These are phyloP conservation scores for Leucocoprinus leucothites DNA, from an alignment of 768 basidiomycete genomes.

Conservation along the genomic window DNA sequence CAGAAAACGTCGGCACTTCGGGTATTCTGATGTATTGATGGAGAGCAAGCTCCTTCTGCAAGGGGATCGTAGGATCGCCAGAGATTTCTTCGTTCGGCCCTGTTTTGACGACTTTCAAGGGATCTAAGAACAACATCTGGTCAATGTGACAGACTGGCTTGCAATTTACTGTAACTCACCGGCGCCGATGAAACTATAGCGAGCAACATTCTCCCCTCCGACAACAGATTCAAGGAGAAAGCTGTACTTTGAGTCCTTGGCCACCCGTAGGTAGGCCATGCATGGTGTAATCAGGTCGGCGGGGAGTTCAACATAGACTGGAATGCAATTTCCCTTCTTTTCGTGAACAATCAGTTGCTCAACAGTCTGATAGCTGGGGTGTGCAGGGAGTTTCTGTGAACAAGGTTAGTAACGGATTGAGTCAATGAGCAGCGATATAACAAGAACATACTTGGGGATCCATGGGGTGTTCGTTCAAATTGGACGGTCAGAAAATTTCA, in stretches of 20 bases:
- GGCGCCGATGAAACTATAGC: constrained; percentile 96
- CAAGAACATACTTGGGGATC: constrained; percentile 44
- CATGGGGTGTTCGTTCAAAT: constrained; percentile 25
- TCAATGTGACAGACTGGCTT: not conserved
- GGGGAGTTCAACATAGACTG: constrained; percentile 88
- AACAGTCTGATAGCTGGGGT: constrained; percentile 70
- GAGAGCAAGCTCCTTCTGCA: constrained; percentile 82
- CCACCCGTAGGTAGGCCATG: constrained; percentile 91
- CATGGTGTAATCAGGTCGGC: constrained; percentile 97
- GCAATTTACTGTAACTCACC: constrained; percentile 46
- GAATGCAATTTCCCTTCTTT: constrained; percentile 89
- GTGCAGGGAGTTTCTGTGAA: constrained; percentile 59
- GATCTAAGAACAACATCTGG: constrained; percentile 55
- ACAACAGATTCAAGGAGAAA: constrained; percentile 94
- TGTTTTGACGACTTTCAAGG: constrained; percentile 86
- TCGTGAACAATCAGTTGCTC: constrained; percentile 77
- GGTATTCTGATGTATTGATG: constrained; percentile 92
- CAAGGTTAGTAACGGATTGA: constrained; percentile 5
- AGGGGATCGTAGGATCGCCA: constrained; percentile 83
- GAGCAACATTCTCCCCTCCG: constrained; percentile 84
- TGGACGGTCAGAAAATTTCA: not conserved
- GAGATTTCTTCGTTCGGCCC: constrained; percentile 79
- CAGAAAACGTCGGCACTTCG: constrained; percentile 91
- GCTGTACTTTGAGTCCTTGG: constrained; percentile 90
- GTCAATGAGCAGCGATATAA: not conserved